Evolutionary conservation across 2,329 filamentous ascomycete species (phyloP).

Genomic region (Sporothrix mexicana): DNA sequence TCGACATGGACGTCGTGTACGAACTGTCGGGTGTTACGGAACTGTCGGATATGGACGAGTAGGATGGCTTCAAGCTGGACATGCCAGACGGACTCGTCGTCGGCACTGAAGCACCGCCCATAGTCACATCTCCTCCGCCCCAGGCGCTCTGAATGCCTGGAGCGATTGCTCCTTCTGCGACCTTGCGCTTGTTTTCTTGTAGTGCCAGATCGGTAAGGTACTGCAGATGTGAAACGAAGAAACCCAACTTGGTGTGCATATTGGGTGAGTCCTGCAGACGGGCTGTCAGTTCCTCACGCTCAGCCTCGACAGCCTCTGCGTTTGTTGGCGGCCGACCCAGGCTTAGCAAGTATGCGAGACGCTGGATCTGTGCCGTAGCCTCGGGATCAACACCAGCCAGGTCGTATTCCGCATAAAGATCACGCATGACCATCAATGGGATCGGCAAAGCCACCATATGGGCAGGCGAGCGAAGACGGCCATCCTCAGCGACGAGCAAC

Average conservation of each 20-base stretch:
- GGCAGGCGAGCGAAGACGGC: constrained; percentile 21
- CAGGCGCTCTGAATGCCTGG: neutral
- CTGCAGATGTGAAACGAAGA: constrained; percentile 32
- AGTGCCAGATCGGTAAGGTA: constrained; percentile 32
- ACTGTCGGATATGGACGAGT: neutral
- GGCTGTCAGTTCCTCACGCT: constrained; percentile 30
- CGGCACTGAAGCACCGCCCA: neutral
- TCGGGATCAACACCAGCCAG: neutral
- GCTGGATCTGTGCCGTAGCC: constrained; percentile 6
- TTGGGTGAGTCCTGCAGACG: constrained; percentile 31
- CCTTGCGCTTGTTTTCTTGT: neutral
- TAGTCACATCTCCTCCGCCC: neutral
- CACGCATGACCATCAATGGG: constrained; percentile 30
- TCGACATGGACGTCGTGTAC: neutral
- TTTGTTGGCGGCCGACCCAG: neutral
- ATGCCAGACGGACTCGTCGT: neutral
- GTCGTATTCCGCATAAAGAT: constrained; percentile 31
- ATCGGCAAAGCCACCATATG: constrained; percentile 31
- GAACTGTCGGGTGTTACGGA: neutral
- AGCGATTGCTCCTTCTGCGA: neutral
- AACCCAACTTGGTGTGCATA: constrained; percentile 32
- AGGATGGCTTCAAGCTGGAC: neutral
- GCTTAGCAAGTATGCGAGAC: constrained; percentile 20
- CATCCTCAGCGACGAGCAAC: constrained; percentile 28
- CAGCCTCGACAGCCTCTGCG: neutral